These are phyloP conservation scores for Syncephalastrum racemosum DNA, from an alignment of 371 early-diverging fungal genomes.

Conservation along the genomic window DNA sequence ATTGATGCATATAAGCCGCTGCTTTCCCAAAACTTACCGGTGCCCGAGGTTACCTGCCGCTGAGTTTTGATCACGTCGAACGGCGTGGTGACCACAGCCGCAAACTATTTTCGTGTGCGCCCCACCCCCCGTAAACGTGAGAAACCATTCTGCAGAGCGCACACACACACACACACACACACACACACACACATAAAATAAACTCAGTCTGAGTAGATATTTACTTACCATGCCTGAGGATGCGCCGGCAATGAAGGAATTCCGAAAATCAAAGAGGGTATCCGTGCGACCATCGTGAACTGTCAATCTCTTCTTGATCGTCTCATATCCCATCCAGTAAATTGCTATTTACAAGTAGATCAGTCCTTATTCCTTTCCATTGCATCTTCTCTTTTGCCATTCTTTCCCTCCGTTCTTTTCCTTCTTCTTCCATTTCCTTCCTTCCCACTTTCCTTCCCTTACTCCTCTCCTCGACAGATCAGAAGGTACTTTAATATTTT, in stretches of 20 bases:
- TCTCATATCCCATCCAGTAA: slow-evolving; percentile 94
- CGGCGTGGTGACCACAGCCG: slow-evolving; percentile 92
- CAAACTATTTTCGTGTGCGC: slow-evolving; percentile 47
- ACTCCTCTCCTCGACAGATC: not conserved
- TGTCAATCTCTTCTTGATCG: slow-evolving; percentile 39
- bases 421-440: too few species aligned
- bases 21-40: slow-evolving; percentile 13
- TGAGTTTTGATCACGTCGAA: slow-evolving; percentile 97
- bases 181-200: not conserved
- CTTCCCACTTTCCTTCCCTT: too few species aligned
- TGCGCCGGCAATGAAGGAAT: slow-evolving; percentile 77
- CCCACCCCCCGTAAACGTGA: too few species aligned
- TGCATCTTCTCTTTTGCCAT: too few species aligned
- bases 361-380: not conserved
- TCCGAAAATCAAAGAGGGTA: slow-evolving; percentile 46
- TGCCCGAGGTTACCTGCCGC: slow-evolving; percentile 63
- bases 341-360: slow-evolving; percentile 47
- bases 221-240: slow-evolving; percentile 67
- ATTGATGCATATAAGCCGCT: too few species aligned
- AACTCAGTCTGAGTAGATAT: too few species aligned
- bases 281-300: slow-evolving; percentile 4
- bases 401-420: too few species aligned
- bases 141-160: too few species aligned
- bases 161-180: too few species aligned
- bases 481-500: slow-evolving; percentile 1